Base-by-base conservation (phyloP, 306 rosid species). In the Cyamopsis tetragonoloba region DNA sequence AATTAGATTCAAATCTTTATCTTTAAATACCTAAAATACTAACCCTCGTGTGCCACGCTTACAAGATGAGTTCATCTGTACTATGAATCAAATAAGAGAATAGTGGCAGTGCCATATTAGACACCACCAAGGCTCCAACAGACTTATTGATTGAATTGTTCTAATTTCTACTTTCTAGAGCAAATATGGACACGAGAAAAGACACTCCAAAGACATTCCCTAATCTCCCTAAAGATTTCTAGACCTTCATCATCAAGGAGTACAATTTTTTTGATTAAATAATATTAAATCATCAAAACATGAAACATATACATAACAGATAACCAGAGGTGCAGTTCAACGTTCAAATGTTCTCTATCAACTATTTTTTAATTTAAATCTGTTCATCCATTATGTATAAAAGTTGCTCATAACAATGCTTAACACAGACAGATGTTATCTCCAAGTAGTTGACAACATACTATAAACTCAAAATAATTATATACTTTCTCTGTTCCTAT, bases 71-170 rank as follows among this genome's bases (percentile, higher is more conserved):
- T 14, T 41, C 18, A 15, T 24, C 39, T 32, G 5, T 18, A 5
- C n/a, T 11, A 55, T 43, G 47, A 46, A 39, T 14, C n/a, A 75
- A 18, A 19, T 59, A 39, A 60, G 38, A 75, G 63, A 68, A 47
- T 6, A 38, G 10, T 8, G 39, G 6, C 30, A 38, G 10, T 8
- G 39, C 9, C 30, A 42, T 26, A 38, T 41, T 50, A 59, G 27
- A 46, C 24, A 57, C 18, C 34, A 43, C 26, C 44, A 10, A 50
- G 35, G 17, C 15, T 24, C 20, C 70, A n/a, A n/a, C n/a, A n/a
- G n/a, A n/a, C n/a, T n/a, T n/a, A n/a, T n/a, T n/a, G n/a, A n/a
- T 49, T 24, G 11, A 18, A 62, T 38, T 11, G 44, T 47, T 71
- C 18, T 31, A 57, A 34, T 23, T 12, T 46, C 11, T 44, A 15